Conservation (phyloP, 176 grass and related monocot species). For the Rhynchospora tenuis region DNA sequence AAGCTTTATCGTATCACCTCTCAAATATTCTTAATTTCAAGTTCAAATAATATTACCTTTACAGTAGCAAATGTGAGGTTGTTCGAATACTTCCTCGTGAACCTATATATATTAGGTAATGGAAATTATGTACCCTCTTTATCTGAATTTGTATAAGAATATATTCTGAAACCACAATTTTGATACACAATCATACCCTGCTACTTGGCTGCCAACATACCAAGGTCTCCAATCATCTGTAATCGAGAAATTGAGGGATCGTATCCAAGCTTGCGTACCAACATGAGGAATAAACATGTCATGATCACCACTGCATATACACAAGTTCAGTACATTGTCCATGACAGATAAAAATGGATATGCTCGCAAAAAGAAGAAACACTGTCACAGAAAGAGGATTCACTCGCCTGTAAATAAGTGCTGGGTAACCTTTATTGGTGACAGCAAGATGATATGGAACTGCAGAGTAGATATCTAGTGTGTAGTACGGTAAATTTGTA, state of each 20-base stretch:
- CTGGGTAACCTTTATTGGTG: conserved; percentile 45
- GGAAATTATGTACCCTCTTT: not conserved
- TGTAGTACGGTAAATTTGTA: not conserved
- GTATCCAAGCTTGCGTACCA: conserved; percentile 55
- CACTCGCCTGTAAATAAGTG: conserved; percentile 43
- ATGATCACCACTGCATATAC: conserved; percentile 61
- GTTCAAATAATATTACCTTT: conserved; percentile 33
- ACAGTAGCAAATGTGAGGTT: conserved; percentile 87
- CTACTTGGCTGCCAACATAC: conserved; percentile 47
- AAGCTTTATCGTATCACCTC: not conserved
- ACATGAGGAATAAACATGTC: conserved; percentile 32
- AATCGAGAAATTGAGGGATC: conserved; percentile 45
- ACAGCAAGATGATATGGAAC: conserved; percentile 35
- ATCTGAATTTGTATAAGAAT: not conserved
- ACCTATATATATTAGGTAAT: conserved; percentile 23
- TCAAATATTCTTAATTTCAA: not conserved
- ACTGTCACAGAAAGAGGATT: not conserved
- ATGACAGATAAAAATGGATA: not conserved
- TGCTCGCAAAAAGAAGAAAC: not conserved
- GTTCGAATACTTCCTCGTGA: conserved; percentile 49
- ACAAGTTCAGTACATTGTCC: not conserved
- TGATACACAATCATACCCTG: conserved; percentile 35
- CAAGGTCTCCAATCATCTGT: conserved; percentile 58
- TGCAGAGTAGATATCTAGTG: conserved; percentile 22
- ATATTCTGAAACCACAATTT: not conserved